A percentile compares a stretch with the other conserved stretches of the same genome.
These are phyloP conservation scores for Ustilago xerochloae DNA, from an alignment of 1,284 basidiomycete species.

Conservation along the genomic window DNA sequence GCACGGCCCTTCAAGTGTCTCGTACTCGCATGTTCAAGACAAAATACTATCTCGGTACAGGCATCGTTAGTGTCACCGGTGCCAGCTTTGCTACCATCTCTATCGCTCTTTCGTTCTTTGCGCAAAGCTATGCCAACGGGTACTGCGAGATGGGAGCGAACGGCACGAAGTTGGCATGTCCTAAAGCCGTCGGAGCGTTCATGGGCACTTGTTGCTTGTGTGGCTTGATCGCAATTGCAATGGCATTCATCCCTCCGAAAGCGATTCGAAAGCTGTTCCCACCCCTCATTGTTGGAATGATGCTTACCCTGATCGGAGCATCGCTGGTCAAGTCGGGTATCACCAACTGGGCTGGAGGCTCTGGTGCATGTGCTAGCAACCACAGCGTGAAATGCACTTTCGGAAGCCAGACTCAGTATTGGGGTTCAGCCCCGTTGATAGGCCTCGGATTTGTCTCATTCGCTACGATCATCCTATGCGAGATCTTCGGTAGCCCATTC, in stretches of 20 bases:
- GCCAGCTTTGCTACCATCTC: slow-evolving; percentile 41
- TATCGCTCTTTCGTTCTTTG: slow-evolving; percentile 35
- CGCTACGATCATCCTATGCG: slow-evolving; percentile 38
- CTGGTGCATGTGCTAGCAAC: slow-evolving; percentile 23
- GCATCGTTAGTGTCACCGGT: slow-evolving; percentile 36
- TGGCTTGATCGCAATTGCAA: slow-evolving; percentile 22
- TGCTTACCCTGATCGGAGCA: slow-evolving; percentile 36
- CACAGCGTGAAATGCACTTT: slow-evolving; percentile 29
- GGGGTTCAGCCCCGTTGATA: slow-evolving; percentile 44
- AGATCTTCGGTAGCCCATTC: slow-evolving; percentile 49
- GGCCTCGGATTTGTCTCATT: slow-evolving; percentile 43
- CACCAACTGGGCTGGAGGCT: slow-evolving; percentile 47
- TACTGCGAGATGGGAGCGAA: slow-evolving; percentile 14
- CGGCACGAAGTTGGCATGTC: slow-evolving; percentile 31
- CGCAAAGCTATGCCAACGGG: slow-evolving; percentile 30
- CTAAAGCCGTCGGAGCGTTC: slow-evolving; percentile 33
- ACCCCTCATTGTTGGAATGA: slow-evolving; percentile 43
- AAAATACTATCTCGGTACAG: slow-evolving; percentile 39
- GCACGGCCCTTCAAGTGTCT: slow-evolving; percentile 29
- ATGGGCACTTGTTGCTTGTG: slow-evolving; percentile 37
- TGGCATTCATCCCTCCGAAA: slow-evolving; percentile 40
- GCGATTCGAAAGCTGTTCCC: slow-evolving; percentile 44
- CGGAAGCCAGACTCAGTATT: slow-evolving; percentile 18
- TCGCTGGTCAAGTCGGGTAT: slow-evolving; percentile 32
- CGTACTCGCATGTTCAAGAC: slow-evolving; percentile 27